phyloP scores from a whole-genome alignment of 768 basidiomycete genomes.

The Xerocomus potaroensis region DNA sequence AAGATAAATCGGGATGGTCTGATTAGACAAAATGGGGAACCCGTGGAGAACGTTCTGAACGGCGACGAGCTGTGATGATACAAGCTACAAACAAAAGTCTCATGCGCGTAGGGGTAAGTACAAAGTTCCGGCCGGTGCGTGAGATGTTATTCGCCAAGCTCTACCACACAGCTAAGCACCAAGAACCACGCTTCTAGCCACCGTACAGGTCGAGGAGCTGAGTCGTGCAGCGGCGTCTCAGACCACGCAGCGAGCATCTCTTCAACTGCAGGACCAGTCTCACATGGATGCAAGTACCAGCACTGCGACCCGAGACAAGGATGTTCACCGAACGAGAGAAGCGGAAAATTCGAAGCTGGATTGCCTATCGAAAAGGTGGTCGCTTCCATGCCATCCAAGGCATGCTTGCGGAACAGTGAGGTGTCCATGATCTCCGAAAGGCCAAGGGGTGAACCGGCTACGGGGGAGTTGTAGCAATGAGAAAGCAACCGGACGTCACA shows the following conservation, averaged over 20 bases:
- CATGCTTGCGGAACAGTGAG: constrained; percentile 52
- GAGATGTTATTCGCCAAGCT: constrained; percentile 33
- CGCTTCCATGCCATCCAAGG: constrained; percentile 39
- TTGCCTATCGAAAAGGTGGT: constrained; percentile 54
- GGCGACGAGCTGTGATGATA: background rate
- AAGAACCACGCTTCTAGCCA: constrained; percentile 80
- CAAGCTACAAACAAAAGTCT: no score
- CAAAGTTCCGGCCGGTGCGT: background rate
- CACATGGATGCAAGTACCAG: constrained; percentile 90
- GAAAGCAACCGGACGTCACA: constrained; percentile 22
- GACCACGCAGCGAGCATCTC: constrained; percentile 58
- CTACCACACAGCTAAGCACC: constrained; percentile 62
- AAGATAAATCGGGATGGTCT: constrained; percentile 12
- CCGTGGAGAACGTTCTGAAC: no score
- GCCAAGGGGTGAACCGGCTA: constrained; percentile 63
- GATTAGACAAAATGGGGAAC: background rate
- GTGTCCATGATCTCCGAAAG: constrained; percentile 54
- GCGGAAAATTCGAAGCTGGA: constrained; percentile 56
- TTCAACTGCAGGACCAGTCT: constrained; percentile 57
- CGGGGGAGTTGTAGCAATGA: constrained; percentile 11
- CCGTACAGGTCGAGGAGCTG: constrained; percentile 15
- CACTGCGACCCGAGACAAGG: constrained; percentile 68
- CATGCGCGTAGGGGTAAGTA: no score
- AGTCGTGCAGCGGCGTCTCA: background rate
- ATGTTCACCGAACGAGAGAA: constrained; percentile 86